phyloP scores from a whole-genome alignment of 148 eudicot species.

The Heliosperma pusillum region DNA sequence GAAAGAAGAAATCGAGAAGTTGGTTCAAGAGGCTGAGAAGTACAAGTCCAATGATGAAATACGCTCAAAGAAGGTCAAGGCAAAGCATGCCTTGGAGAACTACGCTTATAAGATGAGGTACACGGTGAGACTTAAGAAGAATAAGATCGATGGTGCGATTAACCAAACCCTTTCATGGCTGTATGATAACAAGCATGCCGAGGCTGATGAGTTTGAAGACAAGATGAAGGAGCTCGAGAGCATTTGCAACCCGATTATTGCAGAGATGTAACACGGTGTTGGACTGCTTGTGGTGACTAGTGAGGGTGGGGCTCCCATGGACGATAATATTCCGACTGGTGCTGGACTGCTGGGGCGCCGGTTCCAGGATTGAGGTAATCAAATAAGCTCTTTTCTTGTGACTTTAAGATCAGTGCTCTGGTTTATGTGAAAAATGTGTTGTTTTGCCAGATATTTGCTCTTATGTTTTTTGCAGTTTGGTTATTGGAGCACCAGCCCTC shows the following conservation, averaged over 20 bases:
- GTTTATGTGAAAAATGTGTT: too few species aligned
- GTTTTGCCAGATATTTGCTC: too few species aligned
- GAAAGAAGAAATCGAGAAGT: neutral
- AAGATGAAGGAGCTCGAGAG: neutral
- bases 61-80: constrained; percentile 26
- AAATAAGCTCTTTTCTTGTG: constrained; percentile 1
- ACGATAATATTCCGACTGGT: constrained; percentile 15
- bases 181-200: constrained; percentile 15
- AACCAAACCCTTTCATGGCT: constrained; percentile 20
- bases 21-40: neutral
- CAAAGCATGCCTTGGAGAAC: constrained; percentile 26
- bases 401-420: too few species aligned
- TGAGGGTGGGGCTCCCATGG: constrained; percentile 19
- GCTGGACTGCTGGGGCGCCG: constrained; percentile 18
- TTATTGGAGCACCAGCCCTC: too few species aligned
- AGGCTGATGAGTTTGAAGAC: constrained; percentile 14
- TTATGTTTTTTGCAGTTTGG: too few species aligned
- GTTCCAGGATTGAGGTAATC: constrained; percentile 27
- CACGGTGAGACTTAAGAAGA: constrained; percentile 21
- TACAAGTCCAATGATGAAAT: constrained; percentile 13
- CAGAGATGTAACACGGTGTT: constrained; percentile 12
- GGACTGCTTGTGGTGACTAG: constrained; percentile 14
- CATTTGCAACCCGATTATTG: constrained; percentile 27
- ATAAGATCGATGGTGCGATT: constrained; percentile 24
- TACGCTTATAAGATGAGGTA: constrained; percentile 24